Conservation (phyloP, 768 basidiomycete species). For the Boletus rex-veris region DNA sequence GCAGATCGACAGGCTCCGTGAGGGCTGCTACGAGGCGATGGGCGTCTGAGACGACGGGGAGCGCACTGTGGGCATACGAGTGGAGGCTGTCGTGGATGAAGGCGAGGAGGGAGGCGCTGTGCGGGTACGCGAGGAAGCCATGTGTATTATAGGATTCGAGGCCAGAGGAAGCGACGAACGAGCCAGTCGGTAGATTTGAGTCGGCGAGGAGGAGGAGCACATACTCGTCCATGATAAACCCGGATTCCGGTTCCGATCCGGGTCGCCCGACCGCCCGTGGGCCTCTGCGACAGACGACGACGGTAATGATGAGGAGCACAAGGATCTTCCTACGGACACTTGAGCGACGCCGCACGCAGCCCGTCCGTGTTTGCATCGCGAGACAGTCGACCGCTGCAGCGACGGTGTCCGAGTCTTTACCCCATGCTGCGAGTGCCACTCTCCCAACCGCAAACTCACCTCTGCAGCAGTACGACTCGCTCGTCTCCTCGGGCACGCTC, state of each 20-base stretch:
- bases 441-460: slow-evolving; percentile 15
- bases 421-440: background rate
- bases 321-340: background rate
- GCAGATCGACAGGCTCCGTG: slow-evolving; percentile 13
- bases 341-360: background rate
- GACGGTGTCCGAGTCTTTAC: background rate
- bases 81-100: slow-evolving; percentile 72
- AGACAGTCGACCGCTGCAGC: slow-evolving; percentile 10
- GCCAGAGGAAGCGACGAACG: slow-evolving; percentile 93
- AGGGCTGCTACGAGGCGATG: slow-evolving; percentile 40
- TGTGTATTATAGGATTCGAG: slow-evolving; percentile 89
- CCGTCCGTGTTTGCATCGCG: slow-evolving; percentile 2
- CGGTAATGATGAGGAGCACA: slow-evolving; percentile 4
- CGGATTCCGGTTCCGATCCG: background rate
- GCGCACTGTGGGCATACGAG: slow-evolving; percentile 74
- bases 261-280: background rate
- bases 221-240: slow-evolving; percentile 40
- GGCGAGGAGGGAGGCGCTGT: slow-evolving; percentile 33
- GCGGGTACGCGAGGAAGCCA: slow-evolving; percentile 53
- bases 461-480: slow-evolving; percentile 41
- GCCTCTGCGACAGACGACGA: background rate
- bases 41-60: slow-evolving; percentile 77
- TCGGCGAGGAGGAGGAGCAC: slow-evolving; percentile 79
- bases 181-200: slow-evolving; percentile 94
- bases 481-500: slow-evolving; percentile 52